phyloP scores from a whole-genome alignment of 208 protist genomes.

The Wallacemonas sp. region DNA sequence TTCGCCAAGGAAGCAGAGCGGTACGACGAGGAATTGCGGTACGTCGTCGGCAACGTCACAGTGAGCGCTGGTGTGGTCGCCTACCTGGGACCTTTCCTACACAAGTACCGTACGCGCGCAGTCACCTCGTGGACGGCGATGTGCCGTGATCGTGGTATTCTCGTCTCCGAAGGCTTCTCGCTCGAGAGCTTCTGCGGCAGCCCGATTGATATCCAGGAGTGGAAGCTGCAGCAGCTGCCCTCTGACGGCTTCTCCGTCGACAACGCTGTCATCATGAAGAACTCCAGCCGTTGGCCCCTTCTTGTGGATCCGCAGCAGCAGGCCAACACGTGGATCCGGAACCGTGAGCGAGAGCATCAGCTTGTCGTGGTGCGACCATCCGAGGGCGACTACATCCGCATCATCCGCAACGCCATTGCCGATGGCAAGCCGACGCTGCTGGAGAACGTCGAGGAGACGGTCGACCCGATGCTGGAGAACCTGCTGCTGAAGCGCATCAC shows the following conservation, averaged over 20 bases:
- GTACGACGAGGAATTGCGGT: constrained; percentile 78
- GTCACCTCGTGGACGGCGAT: constrained; percentile 72
- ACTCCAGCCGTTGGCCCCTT: constrained; percentile 90
- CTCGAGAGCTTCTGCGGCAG: constrained; percentile 88
- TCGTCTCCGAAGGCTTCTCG: constrained; percentile 81
- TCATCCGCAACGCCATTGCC: constrained; percentile 91
- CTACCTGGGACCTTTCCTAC: constrained; percentile 96
- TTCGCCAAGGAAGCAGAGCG: constrained; percentile 84
- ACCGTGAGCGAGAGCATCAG: constrained; percentile 84
- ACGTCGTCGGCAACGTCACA: constrained; percentile 95
- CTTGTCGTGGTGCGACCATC: constrained; percentile 84
- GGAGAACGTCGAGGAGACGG: constrained; percentile 95
- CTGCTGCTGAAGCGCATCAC: constrained; percentile 94
- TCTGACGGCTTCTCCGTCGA: constrained; percentile 92
- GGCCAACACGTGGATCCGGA: constrained; percentile 95
- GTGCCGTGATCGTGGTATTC: constrained; percentile 70
- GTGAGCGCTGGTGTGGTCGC: constrained; percentile 93
- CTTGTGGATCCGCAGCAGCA: constrained; percentile 95
- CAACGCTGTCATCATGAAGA: constrained; percentile 94
- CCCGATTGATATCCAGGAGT: constrained; percentile 90
- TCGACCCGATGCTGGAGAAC: constrained; percentile 98
- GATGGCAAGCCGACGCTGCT: constrained; percentile 94
- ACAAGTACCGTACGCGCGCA: constrained; percentile 86
- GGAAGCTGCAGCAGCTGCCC: constrained; percentile 93
- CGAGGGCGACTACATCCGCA: constrained; percentile 80